phyloP scores from a whole-genome alignment of 1,284 basidiomycete genomes.

The Leccinum fallax region DNA sequence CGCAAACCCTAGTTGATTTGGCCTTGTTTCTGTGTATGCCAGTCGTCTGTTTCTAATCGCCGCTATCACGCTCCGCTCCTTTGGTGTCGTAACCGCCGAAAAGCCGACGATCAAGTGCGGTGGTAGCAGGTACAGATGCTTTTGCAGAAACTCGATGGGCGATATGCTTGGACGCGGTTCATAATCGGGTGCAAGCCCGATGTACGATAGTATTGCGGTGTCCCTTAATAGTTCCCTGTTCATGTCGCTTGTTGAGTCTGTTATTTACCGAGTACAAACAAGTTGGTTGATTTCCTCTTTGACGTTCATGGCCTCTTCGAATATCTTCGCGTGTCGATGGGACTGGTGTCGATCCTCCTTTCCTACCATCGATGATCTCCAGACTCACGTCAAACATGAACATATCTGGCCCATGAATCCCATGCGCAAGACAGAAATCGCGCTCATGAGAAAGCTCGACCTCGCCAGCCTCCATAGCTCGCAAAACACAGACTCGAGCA shows the following conservation, averaged over 20 bases:
- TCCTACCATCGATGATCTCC: slow-evolving; percentile 39
- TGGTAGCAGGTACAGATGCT: slow-evolving; percentile 64
- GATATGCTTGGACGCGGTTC: slow-evolving; percentile 58
- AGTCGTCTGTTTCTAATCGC: slow-evolving; percentile 70
- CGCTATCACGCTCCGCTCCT: slow-evolving; percentile 61
- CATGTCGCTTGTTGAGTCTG: neutral
- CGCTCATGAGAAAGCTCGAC: slow-evolving; percentile 35
- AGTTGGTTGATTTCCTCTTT: neutral
- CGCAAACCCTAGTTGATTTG: slow-evolving; percentile 54
- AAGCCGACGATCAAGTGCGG: slow-evolving; percentile 62
- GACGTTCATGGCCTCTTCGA: slow-evolving; percentile 9
- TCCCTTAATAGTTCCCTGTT: slow-evolving; percentile 17
- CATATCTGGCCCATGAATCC: slow-evolving; percentile 46
- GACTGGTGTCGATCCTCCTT: slow-evolving; percentile 50
- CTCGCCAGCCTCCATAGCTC: slow-evolving; percentile 40
- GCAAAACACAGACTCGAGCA: slow-evolving; percentile 14
- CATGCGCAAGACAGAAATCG: slow-evolving; percentile 34
- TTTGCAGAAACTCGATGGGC: slow-evolving; percentile 63
- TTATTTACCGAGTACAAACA: slow-evolving; percentile 31
- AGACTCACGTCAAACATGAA: slow-evolving; percentile 46
- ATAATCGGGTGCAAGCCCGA: slow-evolving; percentile 59
- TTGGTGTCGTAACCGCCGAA: slow-evolving; percentile 65
- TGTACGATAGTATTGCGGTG: slow-evolving; percentile 55
- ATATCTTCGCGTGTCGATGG: slow-evolving; percentile 44
- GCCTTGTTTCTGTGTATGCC: slow-evolving; percentile 55